Evolutionary conservation across 495 filamentous ascomycete genomes (phyloP), one percentile per base, ranked within the genome.

Genomic region (Podospora sp.): DNA sequence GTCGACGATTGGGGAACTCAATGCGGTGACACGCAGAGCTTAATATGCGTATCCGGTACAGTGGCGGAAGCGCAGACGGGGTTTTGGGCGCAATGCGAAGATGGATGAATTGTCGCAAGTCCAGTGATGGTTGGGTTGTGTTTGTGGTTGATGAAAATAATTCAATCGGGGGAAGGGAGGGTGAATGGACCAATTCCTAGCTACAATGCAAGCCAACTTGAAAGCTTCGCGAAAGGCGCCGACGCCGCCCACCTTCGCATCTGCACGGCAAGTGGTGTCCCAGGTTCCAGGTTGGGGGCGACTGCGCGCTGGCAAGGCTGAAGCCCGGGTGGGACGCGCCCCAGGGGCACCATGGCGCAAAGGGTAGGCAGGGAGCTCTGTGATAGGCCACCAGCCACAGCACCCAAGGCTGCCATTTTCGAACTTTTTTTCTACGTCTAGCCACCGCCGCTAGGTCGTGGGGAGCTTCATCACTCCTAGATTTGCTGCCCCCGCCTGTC

Each of bases 371-470:
- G 25, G 20, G 1, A 35, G 27, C n/a, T 2, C 49, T 63, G 24
- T 63, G 61, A 50, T 26, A 36, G 63, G 53, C 46, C 58, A 26
- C 50, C 12, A 26, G 59, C 53, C 65, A 69, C 64, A 62, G 68
- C 69, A 56, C 59, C 68, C 69, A 72, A 76, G 71, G 69, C 76
- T 75, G 74, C 73, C 62, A 57, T 62, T 66, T n/a, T 59, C 65
- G 68, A 72, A 65, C 74, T 71, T 76, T 79, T 80, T 80, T 82
- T 79, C 29, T 33, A 33, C 29, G 56, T 40, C 35, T 33, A 46
- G 27, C 9, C 40, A 51, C 63, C 63, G 51, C 51, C 35, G 20
- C 40, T 24, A 50, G 63, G 63, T 21, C 51, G 50, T 65, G 26
- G 46, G 61, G 27, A 46, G 27, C 25, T n/a, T 4, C 16, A 22